Conservation (phyloP, 805 yeast species). For the Saitoella complicata region DNA sequence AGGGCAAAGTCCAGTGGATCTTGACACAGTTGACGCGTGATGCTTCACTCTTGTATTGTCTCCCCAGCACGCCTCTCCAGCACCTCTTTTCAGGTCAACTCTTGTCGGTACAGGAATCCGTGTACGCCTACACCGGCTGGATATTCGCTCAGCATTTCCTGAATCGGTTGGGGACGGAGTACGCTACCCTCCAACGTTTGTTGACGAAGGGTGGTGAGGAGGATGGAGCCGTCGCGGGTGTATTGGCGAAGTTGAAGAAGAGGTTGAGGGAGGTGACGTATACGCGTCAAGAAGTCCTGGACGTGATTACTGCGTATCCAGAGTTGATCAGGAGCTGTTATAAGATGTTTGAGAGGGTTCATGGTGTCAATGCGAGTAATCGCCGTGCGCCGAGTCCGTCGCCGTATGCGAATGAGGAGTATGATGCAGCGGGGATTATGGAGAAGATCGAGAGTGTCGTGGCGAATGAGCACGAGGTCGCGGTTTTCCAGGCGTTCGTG, state of each 20-base stretch:
- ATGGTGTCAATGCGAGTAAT: conserved; percentile 37
- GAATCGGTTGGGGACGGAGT: conserved; percentile 86
- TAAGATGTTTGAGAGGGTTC: conserved; percentile 80
- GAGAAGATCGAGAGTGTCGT: conserved; percentile 48
- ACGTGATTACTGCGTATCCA: conserved; percentile 52
- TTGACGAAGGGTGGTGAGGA: conserved; percentile 36
- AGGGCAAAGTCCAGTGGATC: conserved; percentile 28
- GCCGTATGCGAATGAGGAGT: conserved; percentile 17
- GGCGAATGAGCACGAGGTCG: conserved; percentile 60
- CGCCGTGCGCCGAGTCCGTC: conserved; percentile 20
- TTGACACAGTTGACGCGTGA: conserved; percentile 84
- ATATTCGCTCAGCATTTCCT: conserved; percentile 88
- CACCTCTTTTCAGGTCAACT: conserved; percentile 54
- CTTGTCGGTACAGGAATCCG: conserved; percentile 82
- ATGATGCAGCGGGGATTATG: conserved; percentile 51
- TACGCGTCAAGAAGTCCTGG: conserved; percentile 68
- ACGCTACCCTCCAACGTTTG: conserved; percentile 47
- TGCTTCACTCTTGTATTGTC: conserved; percentile 78
- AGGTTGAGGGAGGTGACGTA: conserved; percentile 86
- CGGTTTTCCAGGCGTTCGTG: conserved; percentile 68
- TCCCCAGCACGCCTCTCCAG: conserved; percentile 75
- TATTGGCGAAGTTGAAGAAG: conserved; percentile 63
- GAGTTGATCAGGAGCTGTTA: conserved; percentile 67
- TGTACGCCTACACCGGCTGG: conserved; percentile 86
- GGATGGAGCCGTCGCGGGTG: conserved; percentile 54